Base-by-base conservation (phyloP, 805 yeast genomes). In the Myxozyma kluyveri region DNA sequence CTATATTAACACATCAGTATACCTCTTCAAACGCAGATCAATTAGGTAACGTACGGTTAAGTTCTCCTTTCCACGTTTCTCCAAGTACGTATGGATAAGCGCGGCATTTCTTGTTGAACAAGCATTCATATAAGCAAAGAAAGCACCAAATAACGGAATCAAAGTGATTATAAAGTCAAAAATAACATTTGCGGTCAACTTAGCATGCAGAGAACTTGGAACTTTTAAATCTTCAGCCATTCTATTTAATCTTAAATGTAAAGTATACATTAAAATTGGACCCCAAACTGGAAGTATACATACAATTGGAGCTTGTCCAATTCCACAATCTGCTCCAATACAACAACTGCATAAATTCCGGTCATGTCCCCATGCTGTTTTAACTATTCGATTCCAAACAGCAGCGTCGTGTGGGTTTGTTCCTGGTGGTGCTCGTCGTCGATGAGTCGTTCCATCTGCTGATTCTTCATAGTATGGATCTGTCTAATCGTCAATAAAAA, bases 31-130 rank as follows among this genome's bases (percentile, higher is more conserved):
- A 45, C 0, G 12, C n/a, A n/a, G 19, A n/a, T 2, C 24, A 24
- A n/a, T 19, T 4, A 35, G 10, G 17, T 19, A 18, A 47, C 59
- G 27, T 22, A 54, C 59, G 14, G 40, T 52, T 41, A 54, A 56
- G 21, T 51, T 46, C 50, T 58, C 54, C 43, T 43, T 47, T 12
- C 57, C 65, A 33, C 63, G 60, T 32, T 61, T 56, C 17, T 64
- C 54, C 46, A 72, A 48, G 64, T 61, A 67, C n/a, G 75, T 78
- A 65, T 87, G 88, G 6, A 89, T 75, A 61, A 88, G 63, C 0
- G 91, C 90, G 0, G 96, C 95, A 67, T 91, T 90, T 63, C 96
- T 74, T 0, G 96, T 87, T 5, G 95, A 86, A 65, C 96, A 86
- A 1, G 83, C 86, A 64, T 88, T 80, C 67, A 90, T 54, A 91